A percentile compares a stretch with the other conserved stretches of the same genome.
Conservation (phyloP, 768 basidiomycete species). For the Solioccasus polychromus region DNA sequence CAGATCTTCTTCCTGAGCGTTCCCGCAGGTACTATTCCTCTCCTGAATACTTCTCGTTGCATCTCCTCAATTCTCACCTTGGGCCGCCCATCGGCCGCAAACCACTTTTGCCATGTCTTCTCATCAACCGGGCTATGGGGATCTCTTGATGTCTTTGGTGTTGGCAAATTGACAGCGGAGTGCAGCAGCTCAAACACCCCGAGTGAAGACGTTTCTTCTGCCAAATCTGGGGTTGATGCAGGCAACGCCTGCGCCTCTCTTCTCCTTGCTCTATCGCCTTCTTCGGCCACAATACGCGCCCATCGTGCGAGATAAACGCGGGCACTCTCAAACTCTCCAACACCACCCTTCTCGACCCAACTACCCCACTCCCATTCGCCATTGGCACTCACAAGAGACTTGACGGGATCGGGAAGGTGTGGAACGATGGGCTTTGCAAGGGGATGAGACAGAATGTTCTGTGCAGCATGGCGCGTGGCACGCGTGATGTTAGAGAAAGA, state of each 20-base stretch:
- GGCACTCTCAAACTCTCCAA: conserved; percentile 95
- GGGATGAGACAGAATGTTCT: conserved; percentile 93
- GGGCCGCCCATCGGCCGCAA: conserved; percentile 66
- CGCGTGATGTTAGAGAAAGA: conserved; percentile 94
- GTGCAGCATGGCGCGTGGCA: conserved; percentile 89
- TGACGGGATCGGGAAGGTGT: conserved; percentile 92
- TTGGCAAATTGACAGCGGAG: conserved; percentile 74
- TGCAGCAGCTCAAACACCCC: conserved; percentile 88
- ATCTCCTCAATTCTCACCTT: conserved; percentile 66
- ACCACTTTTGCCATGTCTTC: conserved; percentile 75
- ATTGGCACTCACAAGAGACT: conserved; percentile 82
- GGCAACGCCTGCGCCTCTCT: conserved; percentile 73
- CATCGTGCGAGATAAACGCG: conserved; percentile 94
- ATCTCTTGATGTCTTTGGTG: conserved; percentile 79
- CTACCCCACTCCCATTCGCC: conserved; percentile 94
- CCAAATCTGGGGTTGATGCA: conserved; percentile 44
- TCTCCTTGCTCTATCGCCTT: conserved; percentile 86
- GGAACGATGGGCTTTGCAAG: conserved; percentile 95
- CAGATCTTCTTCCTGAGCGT: conserved; percentile 72
- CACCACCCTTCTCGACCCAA: conserved; percentile 90
- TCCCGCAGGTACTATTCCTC: conserved; percentile 58
- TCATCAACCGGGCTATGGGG: conserved; percentile 76
- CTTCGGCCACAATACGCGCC: conserved; percentile 97
- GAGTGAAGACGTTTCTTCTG: conserved; percentile 67
- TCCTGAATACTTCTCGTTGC: conserved; percentile 72